A percentile compares a stretch with the other conserved stretches of the same genome.
phyloP scores from a whole-genome alignment of 2,329 filamentous ascomycete genomes.

The Claviceps purpurea region DNA sequence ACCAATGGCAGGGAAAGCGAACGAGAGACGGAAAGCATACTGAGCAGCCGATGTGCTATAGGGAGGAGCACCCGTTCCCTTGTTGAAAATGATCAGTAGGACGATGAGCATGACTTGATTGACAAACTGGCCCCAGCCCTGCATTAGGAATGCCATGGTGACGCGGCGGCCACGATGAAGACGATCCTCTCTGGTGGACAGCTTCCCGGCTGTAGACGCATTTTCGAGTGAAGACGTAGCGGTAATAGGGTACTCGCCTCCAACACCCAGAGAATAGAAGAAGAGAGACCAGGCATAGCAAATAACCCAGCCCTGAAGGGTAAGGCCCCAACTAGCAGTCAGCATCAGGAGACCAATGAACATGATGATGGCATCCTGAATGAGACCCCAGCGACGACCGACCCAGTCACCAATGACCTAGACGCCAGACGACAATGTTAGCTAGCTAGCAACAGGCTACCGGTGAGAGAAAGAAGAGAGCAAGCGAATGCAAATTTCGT shows the following conservation, averaged over 20 bases:
- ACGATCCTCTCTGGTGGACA: constrained; percentile 85
- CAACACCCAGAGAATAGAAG: constrained; percentile 54
- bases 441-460: neutral
- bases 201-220: constrained; percentile 67
- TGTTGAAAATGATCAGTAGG: constrained; percentile 78
- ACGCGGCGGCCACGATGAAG: constrained; percentile 93
- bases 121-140: constrained; percentile 92
- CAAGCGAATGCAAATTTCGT: neutral
- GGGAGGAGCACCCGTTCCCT: constrained; percentile 56
- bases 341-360: constrained; percentile 85
- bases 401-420: constrained; percentile 55
- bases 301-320: constrained; percentile 87
- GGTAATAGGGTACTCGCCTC: constrained; percentile 93
- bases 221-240: constrained; percentile 92
- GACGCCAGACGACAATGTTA: constrained; percentile 3
- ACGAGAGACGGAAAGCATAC: constrained; percentile 85
- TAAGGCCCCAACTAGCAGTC: constrained; percentile 78
- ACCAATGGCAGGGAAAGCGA: constrained; percentile 79
- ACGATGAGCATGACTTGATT: constrained; percentile 88
- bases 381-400: constrained; percentile 86
- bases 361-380: constrained; percentile 91
- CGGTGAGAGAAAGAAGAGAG: neutral
- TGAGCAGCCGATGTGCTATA: constrained; percentile 69
- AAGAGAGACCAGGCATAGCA: constrained; percentile 93
- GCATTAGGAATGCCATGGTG: constrained; percentile 93